phyloP scores from a whole-genome alignment of 129 eudicot species.

The Artemisia annua region DNA sequence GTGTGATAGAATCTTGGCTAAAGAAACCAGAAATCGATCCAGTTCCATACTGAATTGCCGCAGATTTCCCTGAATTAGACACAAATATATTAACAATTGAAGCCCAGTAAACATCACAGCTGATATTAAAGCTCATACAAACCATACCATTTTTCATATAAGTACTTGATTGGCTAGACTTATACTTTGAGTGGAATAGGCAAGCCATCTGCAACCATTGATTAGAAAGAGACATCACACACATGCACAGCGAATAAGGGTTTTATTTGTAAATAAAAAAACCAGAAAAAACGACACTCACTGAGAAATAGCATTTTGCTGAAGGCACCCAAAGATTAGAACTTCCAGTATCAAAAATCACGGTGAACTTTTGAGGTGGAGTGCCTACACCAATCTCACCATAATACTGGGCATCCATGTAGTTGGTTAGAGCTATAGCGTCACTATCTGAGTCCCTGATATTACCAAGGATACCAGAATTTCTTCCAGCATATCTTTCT shows the following conservation, averaged over 20 bases:
- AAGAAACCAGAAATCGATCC: slow-evolving; percentile 56
- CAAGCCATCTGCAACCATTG: slow-evolving; percentile 49
- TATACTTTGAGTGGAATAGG: slow-evolving; percentile 49
- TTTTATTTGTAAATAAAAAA: background rate
- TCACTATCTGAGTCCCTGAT: slow-evolving; percentile 31
- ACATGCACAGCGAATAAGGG: background rate
- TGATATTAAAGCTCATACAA: background rate
- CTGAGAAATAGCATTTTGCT: slow-evolving; percentile 54
- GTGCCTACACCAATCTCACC: slow-evolving; percentile 68
- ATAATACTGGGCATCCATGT: slow-evolving; percentile 60
- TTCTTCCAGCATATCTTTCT: slow-evolving; percentile 15
- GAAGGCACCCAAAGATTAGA: slow-evolving; percentile 75
- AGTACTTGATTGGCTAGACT: slow-evolving; percentile 55
- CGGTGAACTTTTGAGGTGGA: slow-evolving; percentile 63
- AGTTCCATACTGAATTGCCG: slow-evolving; percentile 52
- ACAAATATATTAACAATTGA: background rate
- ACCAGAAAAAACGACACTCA: slow-evolving; percentile 32
- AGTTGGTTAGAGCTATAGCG: slow-evolving; percentile 41
- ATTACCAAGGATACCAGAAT: slow-evolving; percentile 16
- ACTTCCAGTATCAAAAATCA: slow-evolving; percentile 60
- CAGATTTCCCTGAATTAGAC: slow-evolving; percentile 42
- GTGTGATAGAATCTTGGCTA: slow-evolving; percentile 52
- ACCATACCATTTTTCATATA: slow-evolving; percentile 44
- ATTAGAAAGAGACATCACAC: background rate
- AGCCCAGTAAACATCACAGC: background rate